Evolutionary conservation across 495 filamentous ascomycete genomes (phyloP), one percentile per base, ranked within the genome.

Genomic region (Annulohypoxylon moriforme): DNA sequence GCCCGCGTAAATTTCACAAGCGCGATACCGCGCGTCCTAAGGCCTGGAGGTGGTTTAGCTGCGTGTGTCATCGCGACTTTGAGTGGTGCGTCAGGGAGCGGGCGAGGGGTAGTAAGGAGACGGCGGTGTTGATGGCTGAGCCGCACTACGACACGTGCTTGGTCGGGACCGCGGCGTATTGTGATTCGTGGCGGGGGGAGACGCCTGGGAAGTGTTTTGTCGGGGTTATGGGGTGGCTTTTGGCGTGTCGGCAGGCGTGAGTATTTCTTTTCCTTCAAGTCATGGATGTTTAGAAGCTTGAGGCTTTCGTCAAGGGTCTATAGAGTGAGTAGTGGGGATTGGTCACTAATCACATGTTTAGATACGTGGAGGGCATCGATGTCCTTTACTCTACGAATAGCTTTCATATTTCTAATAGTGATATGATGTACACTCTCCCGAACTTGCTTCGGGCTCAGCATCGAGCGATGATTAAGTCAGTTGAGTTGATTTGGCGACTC

Each of bases 181-280:
- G 60, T 13, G 47, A 47, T n/a, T 34, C 36, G 13, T 73, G 65
- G 33, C 66, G 64, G 1, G 73, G 71, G 24, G 29, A 49, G 5
- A 14, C 61, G 52, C 59, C 67, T 40, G 59, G 31, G 11, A 55
- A 65, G 34, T 75, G 73, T 18, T 68, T 68, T n/a, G 42, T 74
- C 16, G 70, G 74, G 1, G 70, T 66, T 13, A 55, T 60, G 29
- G 71, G 74, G 1, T 76, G 74, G 74, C 40, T 76, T 6, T 14
- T 68, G 34, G 47, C 64, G 40, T 76, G 74, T 38, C 64, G 67
- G n/a, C 62, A 69, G 40, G 70, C 74, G 60, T 76, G n/a, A n/a
- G 38, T 42, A 42, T 42, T 42, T 4, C 38, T 42, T 42, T 16
- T 16, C 38, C n/a, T 42, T 42, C 9, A n/a, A n/a, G n/a, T n/a